Evolutionary conservation across 495 filamentous ascomycete species (phyloP).

Genomic region (Aspergillus bridgeri): DNA sequence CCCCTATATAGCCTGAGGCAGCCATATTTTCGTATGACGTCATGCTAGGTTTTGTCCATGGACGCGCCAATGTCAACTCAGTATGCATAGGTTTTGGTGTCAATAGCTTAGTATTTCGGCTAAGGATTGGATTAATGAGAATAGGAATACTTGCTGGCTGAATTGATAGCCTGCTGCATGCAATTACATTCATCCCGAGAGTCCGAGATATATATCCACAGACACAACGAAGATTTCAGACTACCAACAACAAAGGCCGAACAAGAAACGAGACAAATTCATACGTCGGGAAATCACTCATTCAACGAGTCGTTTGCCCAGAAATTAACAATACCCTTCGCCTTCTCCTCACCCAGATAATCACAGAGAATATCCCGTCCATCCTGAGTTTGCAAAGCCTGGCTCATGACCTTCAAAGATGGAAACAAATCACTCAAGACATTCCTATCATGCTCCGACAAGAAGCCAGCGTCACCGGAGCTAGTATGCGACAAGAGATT

Average conservation of each 20-base stretch:
- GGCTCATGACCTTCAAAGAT: conserved; percentile 45
- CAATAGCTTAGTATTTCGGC: no score
- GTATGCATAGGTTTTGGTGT: no score
- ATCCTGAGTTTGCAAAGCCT: conserved; percentile 27
- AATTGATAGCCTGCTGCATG: no score
- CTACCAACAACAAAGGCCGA: no score
- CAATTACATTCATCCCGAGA: no score
- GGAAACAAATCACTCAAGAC: conserved; percentile 49
- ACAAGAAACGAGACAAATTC: no score
- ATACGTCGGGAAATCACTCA: no score
- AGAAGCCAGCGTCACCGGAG: conserved; percentile 14
- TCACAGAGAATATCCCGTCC: conserved; percentile 34
- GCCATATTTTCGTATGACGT: background rate
- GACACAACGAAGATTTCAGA: no score
- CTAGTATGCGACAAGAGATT: conserved; percentile 48
- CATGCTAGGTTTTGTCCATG: background rate
- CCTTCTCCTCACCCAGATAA: conserved; percentile 32
- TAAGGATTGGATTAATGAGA: no score
- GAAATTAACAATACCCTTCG: conserved; percentile 39
- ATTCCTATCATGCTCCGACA: conserved; percentile 42
- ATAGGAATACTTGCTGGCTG: no score
- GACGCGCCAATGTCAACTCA: background rate
- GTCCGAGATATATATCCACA: no score
- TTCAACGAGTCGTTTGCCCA: conserved; percentile 39
- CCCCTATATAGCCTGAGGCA: background rate